Evolutionary conservation across 1,139 yeast species (phyloP), one percentile per base, ranked within the genome.

Genomic region (Lodderomyces beijingensis): DNA sequence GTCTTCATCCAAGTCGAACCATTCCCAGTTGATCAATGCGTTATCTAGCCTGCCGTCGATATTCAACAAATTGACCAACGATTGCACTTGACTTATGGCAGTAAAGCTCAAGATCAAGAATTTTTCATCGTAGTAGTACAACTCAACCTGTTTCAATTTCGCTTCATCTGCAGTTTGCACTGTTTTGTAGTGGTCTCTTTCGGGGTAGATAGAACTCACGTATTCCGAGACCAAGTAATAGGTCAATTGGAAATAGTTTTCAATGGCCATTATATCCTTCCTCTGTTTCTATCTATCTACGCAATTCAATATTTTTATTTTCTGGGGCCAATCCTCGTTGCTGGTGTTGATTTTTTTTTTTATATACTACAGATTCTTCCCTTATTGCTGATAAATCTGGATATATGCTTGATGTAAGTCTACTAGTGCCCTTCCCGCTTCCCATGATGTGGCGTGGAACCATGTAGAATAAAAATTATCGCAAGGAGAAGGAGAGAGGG

Each of bases 11-110:
- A 47, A 45, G 25, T 50, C 50, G 20, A 54, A 40, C 37, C 41
- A 42, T 33, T 42, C 39, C 55, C 64, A 51, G 37, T 52, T 50
- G 9, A 61, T 43, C 19, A 53, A 39, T n/a, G 55, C 50, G 16
- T 43, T 45, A 13, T 48, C 51, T 15, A 49, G 50, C 19, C 45
- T 42, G 15, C 45, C 44, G 27, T 37, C 42, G 22, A 46, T 34
- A 22, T 42, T 42, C 7, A 43, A 35, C 19, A 43, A 30, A 32
- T 40, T 41, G 4, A 42, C 38, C 17, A 42, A 37, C 16, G 43
- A 37, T 36, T 42, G 45, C 17, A 25, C 30, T 10, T 34, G 29
- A 8, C 42, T 33, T 8, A 42, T 37, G 27, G 33, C 42, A 3
- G 45, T 42, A 27, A 42, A 37, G 29, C 45, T 42, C 7, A 39